Conservation (phyloP, 176 grass and related monocot genomes). For the Olyra latifolia region DNA sequence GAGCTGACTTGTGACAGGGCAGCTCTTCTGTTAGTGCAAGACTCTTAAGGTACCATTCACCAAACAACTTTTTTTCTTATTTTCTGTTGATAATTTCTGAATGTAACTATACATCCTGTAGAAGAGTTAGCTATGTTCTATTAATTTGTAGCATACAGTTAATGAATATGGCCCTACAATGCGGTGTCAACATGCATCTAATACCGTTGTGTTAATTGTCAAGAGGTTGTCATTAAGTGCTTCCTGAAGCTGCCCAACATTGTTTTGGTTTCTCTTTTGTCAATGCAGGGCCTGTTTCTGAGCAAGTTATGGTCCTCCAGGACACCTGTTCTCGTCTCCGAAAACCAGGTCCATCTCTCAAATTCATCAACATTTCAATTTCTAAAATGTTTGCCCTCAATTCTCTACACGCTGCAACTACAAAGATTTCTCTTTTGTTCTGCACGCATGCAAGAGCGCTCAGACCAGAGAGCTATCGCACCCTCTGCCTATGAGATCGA, state of each 20-base stretch:
- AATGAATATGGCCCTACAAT: background rate
- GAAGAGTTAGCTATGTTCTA: background rate
- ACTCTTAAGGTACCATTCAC: constrained; percentile 70
- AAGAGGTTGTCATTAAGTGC: constrained; percentile 99
- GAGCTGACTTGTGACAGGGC: constrained; percentile 94
- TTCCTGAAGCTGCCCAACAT: too few relatives aligned
- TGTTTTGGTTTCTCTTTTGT: too few relatives aligned
- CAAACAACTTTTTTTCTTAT: background rate
- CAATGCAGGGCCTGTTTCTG: too few relatives aligned
- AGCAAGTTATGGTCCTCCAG: too few relatives aligned
- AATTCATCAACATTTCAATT: too few relatives aligned
- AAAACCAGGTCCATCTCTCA: too few relatives aligned
- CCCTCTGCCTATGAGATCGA: constrained; percentile 86
- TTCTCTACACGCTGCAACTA: too few relatives aligned
- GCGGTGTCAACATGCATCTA: constrained; percentile 14
- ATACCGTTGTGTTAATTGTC: constrained; percentile 37
- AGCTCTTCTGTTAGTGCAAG: constrained; percentile 86
- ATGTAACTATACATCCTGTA: background rate
- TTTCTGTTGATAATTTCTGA: background rate
- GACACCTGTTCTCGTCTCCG: too few relatives aligned
- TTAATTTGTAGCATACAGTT: background rate
- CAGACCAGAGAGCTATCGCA: too few relatives aligned
- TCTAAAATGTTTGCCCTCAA: too few relatives aligned
- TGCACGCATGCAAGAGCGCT: too few relatives aligned
- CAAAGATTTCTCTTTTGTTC: too few relatives aligned